Percentiles rank a stretch among this genome's conserved stretches.
phyloP scores from a whole-genome alignment of 2,329 filamentous ascomycete species.

The Trichoderma polysporum region DNA sequence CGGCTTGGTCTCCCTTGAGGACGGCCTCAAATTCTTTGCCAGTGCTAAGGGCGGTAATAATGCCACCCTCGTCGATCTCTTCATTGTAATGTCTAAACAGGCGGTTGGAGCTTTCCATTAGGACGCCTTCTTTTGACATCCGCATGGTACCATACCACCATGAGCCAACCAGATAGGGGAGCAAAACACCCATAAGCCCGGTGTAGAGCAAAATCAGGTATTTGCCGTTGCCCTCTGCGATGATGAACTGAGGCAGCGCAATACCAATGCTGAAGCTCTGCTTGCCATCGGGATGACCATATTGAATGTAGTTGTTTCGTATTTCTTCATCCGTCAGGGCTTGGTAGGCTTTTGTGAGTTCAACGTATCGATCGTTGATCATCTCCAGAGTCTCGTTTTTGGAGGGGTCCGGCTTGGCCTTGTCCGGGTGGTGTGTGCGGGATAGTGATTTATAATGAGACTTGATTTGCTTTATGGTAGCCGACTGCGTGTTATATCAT shows the following conservation, averaged over 20 bases:
- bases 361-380: conserved; percentile 86
- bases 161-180: conserved; percentile 90
- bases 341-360: conserved; percentile 97
- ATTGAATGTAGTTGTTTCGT: conserved; percentile 94
- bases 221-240: conserved; percentile 92
- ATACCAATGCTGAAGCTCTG: conserved; percentile 98
- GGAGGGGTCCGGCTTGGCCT: conserved; percentile 74
- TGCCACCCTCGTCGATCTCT: conserved; percentile 73
- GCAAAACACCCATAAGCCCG: conserved; percentile 78
- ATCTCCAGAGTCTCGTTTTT: conserved; percentile 87
- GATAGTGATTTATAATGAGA: conserved; percentile 85
- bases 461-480: conserved; percentile 88
- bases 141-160: conserved; percentile 99
- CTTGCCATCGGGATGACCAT: conserved; percentile 95
- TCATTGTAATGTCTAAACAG: conserved; percentile 93
- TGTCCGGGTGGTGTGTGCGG: conserved; percentile 88
- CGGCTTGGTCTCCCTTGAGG: conserved; percentile 74
- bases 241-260: conserved; percentile 86
- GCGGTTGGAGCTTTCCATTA: conserved; percentile 90
- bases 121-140: conserved; percentile 87
- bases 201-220: conserved; percentile 92
- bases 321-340: conserved; percentile 95
- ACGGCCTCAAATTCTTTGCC: conserved; percentile 82
- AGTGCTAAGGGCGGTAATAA: conserved; percentile 77
- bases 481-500: conserved; percentile 52